Evolutionary conservation across 2,329 filamentous ascomycete species (phyloP).

Genomic region (Colletotrichum sp.): DNA sequence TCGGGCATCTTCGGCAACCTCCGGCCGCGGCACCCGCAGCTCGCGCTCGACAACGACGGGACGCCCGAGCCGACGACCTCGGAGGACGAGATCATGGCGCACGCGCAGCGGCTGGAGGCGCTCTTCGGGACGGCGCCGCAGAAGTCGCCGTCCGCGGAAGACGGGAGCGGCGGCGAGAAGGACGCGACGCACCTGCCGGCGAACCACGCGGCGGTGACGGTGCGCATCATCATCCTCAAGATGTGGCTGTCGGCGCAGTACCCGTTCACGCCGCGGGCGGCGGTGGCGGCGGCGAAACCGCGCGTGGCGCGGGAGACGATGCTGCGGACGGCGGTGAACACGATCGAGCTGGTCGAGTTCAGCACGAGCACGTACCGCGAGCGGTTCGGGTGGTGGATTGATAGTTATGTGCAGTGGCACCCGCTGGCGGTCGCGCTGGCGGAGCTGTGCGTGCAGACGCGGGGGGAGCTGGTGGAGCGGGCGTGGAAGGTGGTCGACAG

Average conservation of each 20-base stretch:
- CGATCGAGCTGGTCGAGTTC: slow-evolving; percentile 45
- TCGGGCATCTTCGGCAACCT: slow-evolving; percentile 41
- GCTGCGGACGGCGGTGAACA: slow-evolving; percentile 51
- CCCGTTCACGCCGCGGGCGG: slow-evolving; percentile 39
- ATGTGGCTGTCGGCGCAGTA: slow-evolving; percentile 52
- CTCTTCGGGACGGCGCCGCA: slow-evolving; percentile 42
- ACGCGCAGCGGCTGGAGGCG: slow-evolving; percentile 42
- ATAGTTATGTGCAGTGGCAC: slow-evolving; percentile 60
- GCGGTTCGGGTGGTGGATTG: slow-evolving; percentile 52
- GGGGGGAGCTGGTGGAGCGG: slow-evolving; percentile 48
- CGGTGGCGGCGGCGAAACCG: slow-evolving; percentile 27
- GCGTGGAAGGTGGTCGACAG: slow-evolving; percentile 55
- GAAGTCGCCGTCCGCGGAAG: slow-evolving; percentile 22
- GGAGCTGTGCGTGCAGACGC: slow-evolving; percentile 53
- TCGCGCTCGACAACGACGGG: slow-evolving; percentile 9
- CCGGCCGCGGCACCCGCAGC: slow-evolving; percentile 39
- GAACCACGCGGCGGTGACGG: slow-evolving; percentile 41
- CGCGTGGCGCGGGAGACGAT: slow-evolving; percentile 44
- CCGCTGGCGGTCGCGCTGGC: slow-evolving; percentile 57
- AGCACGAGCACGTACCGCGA: slow-evolving; percentile 36
- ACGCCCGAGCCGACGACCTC: slow-evolving; percentile 22
- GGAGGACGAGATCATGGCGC: slow-evolving; percentile 44
- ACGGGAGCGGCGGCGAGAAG: neutral
- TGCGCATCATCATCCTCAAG: slow-evolving; percentile 49
- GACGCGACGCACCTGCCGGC: slow-evolving; percentile 33